Evolutionary conservation across 352 stramenopile species (phyloP).

Genomic region (Phytophthora crassamura): DNA sequence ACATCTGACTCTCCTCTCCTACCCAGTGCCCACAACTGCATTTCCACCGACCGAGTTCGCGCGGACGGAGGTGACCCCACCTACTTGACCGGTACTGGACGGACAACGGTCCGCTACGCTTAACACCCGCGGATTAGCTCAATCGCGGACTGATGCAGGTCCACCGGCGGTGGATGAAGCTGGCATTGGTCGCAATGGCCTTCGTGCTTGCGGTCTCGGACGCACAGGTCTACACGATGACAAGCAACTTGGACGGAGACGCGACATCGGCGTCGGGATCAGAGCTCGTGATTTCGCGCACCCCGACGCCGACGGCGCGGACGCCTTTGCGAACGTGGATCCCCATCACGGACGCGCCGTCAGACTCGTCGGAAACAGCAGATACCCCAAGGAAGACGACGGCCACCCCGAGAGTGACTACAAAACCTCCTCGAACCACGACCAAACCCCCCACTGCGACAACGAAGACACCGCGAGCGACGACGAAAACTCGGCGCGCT

Average conservation of each 20-base stretch:
- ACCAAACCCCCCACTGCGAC: slow-evolving; percentile 22
- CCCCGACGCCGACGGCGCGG: slow-evolving; percentile 26
- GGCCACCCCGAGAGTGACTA: slow-evolving; percentile 22
- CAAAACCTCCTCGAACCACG: slow-evolving; percentile 18
- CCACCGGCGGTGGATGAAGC: slow-evolving; percentile 34
- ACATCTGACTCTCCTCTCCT: slow-evolving; percentile 36
- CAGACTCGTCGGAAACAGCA: slow-evolving; percentile 20
- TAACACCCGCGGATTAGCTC: slow-evolving; percentile 15
- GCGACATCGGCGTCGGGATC: neutral
- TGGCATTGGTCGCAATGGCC: slow-evolving; percentile 15
- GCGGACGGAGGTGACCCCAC: slow-evolving; percentile 14
- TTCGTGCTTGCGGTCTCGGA: slow-evolving; percentile 5
- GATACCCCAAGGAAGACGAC: slow-evolving; percentile 22
- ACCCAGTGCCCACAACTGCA: slow-evolving; percentile 26
- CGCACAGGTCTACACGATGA: slow-evolving; percentile 38
- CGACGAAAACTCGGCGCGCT: slow-evolving; percentile 8
- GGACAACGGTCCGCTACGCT: slow-evolving; percentile 16
- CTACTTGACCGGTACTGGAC: slow-evolving; percentile 6
- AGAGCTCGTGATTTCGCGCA: neutral
- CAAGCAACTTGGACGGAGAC: slow-evolving; percentile 17
- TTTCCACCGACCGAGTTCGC: slow-evolving; percentile 24
- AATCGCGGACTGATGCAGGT: slow-evolving; percentile 23
- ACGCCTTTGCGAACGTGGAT: slow-evolving; percentile 28
- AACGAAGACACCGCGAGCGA: slow-evolving; percentile 16
- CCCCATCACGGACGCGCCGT: slow-evolving; percentile 28